Evolutionary conservation across 768 basidiomycete genomes (phyloP).

Genomic region (Rhodotorula graminis): DNA sequence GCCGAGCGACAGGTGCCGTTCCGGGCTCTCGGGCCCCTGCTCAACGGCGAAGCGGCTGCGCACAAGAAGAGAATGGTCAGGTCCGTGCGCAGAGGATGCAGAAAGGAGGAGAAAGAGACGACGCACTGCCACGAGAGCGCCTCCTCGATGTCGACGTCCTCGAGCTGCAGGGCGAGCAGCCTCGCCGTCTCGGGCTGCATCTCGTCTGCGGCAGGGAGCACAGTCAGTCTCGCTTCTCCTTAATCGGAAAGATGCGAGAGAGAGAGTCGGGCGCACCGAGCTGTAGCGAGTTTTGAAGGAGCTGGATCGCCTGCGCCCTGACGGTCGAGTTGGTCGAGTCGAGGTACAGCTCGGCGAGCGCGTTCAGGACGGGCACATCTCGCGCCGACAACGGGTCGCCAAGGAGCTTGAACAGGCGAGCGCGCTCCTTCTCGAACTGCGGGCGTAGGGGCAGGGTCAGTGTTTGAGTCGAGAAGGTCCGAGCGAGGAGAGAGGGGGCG

Average conservation of each 20-base stretch:
- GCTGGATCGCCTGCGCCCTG: background rate
- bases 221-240: background rate
- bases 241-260: no score
- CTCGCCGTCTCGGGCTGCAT: background rate
- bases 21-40: background rate
- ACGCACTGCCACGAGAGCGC: conserved; percentile 6
- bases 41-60: conserved; percentile 1
- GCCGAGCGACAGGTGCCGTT: conserved; percentile 2
- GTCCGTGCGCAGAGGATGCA: background rate
- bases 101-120: background rate
- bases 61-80: no score
- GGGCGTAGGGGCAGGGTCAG: background rate
- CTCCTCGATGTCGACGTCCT: background rate
- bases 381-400: background rate
- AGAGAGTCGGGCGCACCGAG: background rate
- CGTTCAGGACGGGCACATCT: background rate
- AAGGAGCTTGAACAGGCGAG: background rate
- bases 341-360: background rate
- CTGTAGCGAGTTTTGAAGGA: background rate
- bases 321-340: background rate
- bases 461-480: no score
- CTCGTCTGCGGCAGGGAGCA: background rate
- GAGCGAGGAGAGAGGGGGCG: no score
- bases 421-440: conserved; percentile 11
- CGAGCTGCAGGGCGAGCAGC: background rate